Base-by-base conservation (phyloP, 768 basidiomycete genomes). In the Leccinum broughii region DNA sequence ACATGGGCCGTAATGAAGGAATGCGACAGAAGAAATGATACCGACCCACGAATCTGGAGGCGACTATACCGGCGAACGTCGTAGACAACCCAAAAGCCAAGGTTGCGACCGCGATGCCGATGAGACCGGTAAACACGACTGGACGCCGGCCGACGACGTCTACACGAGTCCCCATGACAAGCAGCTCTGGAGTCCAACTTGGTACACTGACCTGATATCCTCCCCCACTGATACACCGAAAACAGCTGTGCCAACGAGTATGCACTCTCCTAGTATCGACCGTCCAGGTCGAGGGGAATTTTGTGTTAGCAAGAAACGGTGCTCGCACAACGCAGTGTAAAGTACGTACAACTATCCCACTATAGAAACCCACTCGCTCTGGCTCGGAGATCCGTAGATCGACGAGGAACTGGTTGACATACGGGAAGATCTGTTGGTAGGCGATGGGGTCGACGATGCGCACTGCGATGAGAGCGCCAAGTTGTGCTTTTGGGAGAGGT, bases 191-290 rank as follows among this genome's bases (percentile, higher is more conserved):
- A 41, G 4, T n/a, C 39, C 6, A 9, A 22, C 7, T 26, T 3
- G 8, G 7, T 58, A 1, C 22, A 78, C 68, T 1, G n/a, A 70
- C 85, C 84, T 34, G 85, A 88, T 30, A 85, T 63, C 30, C 72
- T 76, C 14, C 84, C 87, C 83, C 85, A 88, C 11, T 83, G 80
- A 63, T 85, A 84, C 41, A 87, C 85, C 6, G 82, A 83, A 46
- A 82, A 70, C 11, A 86, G 75, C 66, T 88, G 85, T 0, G 83
- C 77, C 26, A 89, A 63, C 6, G 85, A 84, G 66, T 87, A 88
- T 10, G 78, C 78, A 35, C 85, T 85, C 67, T 88, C 86, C 87
- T 88, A 46, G n/a, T n/a, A 41, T 41, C 15, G 39, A 8, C 17
- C 39, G 17, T 20, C 44, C 44, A 44, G 10, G 5, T 44, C 2